These are phyloP conservation scores for Colletotrichum sansevieriae DNA, from an alignment of 2,329 filamentous ascomycete species.

Conservation along the genomic window DNA sequence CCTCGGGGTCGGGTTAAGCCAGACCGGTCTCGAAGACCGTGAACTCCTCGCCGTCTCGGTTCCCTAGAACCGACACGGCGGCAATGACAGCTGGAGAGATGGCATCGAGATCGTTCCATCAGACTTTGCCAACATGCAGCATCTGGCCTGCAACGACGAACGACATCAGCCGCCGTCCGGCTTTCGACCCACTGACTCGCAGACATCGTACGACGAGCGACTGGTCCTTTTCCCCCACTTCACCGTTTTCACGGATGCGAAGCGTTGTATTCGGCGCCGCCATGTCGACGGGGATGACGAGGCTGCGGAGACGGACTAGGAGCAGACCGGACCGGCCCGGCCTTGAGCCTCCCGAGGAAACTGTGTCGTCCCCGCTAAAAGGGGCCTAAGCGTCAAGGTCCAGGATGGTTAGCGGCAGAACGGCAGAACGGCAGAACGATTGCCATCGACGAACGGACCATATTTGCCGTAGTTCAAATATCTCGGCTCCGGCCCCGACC, in stretches of 20 bases:
- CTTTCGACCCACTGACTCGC: slow-evolving; percentile 33
- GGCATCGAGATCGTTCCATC: slow-evolving; percentile 17
- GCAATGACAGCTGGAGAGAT: slow-evolving; percentile 7
- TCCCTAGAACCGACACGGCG: background rate
- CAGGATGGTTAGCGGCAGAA: slow-evolving; percentile 19
- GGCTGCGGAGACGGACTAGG: slow-evolving; percentile 31
- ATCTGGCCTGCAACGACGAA: slow-evolving; percentile 11
- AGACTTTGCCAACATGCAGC: slow-evolving; percentile 11
- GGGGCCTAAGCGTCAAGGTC: slow-evolving; percentile 27
- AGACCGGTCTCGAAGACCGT: slow-evolving; percentile 1
- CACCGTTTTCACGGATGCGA: slow-evolving; percentile 29
- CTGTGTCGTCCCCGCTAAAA: slow-evolving; percentile 18
- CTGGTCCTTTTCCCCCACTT: slow-evolving; percentile 9
- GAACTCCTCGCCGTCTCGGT: slow-evolving; percentile 14
- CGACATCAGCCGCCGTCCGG: background rate
- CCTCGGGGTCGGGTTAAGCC: slow-evolving; percentile 4
- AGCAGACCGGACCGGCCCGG: slow-evolving; percentile 25
- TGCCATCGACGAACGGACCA: slow-evolving; percentile 1
- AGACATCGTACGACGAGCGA: slow-evolving; percentile 22
- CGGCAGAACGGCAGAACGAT: slow-evolving; percentile 24
- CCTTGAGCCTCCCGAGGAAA: background rate
- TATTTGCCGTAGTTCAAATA: background rate
- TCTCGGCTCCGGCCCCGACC: background rate
- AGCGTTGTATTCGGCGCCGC: slow-evolving; percentile 29
- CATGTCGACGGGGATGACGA: slow-evolving; percentile 33